Conservation (phyloP, 1,139 yeast species). For the Geotrichum bryndzae region DNA sequence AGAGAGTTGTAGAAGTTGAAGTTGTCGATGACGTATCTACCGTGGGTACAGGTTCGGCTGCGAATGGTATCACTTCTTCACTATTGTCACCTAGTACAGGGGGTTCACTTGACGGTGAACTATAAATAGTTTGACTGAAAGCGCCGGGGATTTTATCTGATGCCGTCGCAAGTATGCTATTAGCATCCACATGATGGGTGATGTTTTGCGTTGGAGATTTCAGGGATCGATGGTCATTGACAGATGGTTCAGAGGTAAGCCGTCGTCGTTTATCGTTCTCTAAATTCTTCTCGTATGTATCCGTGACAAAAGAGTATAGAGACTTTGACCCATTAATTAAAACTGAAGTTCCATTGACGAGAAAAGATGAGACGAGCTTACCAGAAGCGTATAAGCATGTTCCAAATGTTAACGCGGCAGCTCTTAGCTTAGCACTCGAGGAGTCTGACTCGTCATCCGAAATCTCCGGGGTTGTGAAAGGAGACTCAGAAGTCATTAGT, state of each 20-base stretch:
- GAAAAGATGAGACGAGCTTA: conserved; percentile 1
- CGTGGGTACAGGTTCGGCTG: background rate
- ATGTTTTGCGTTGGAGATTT: background rate
- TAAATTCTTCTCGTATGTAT: conserved; percentile 3
- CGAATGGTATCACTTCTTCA: background rate
- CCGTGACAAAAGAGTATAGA: conserved; percentile 1
- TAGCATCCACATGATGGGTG: background rate
- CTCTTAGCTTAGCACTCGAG: conserved; percentile 8
- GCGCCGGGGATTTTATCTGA: background rate
- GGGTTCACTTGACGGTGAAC: background rate
- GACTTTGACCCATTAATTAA: conserved; percentile 5
- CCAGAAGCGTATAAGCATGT: conserved; percentile 9
- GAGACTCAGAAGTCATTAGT: background rate
- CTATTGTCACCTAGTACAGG: background rate
- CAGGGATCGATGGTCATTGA: background rate
- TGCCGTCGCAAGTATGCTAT: conserved; percentile 6
- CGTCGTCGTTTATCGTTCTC: conserved; percentile 9
- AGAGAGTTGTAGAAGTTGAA: background rate
- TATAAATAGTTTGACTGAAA: background rate
- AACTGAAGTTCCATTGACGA: background rate
- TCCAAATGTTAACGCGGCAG: conserved; percentile 6
- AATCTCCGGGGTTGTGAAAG: background rate
- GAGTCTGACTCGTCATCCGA: conserved; percentile 1
- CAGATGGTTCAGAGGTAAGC: conserved; percentile 1
- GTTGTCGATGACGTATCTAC: background rate